A percentile compares a stretch with the other conserved stretches of the same genome.
Evolutionary conservation across 768 basidiomycete genomes (phyloP).

Genomic region (Mycena polygramma): DNA sequence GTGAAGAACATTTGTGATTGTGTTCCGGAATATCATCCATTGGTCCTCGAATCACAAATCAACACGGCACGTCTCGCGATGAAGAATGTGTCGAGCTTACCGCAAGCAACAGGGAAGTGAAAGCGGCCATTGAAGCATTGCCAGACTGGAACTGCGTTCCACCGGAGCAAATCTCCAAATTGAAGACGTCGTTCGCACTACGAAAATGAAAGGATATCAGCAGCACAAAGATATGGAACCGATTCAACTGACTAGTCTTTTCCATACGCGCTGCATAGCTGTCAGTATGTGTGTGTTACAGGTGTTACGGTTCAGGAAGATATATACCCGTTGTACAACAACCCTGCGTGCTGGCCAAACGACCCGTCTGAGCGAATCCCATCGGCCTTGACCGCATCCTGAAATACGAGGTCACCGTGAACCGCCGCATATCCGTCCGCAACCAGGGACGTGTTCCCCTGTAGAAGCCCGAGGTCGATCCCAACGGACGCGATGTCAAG

Average conservation of each 20-base stretch:
- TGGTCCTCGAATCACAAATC: constrained; percentile 43
- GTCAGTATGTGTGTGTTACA: background rate
- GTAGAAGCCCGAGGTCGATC: constrained; percentile 53
- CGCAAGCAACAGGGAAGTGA: constrained; percentile 56
- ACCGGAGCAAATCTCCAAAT: constrained; percentile 59
- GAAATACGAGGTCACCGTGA: constrained; percentile 56
- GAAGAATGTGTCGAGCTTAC: constrained; percentile 15
- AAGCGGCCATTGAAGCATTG: constrained; percentile 45
- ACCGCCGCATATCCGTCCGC: constrained; percentile 50
- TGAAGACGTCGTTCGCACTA: constrained; percentile 62
- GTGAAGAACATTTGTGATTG: constrained; percentile 56
- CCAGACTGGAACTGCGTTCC: constrained; percentile 60
- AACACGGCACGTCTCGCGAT: background rate
- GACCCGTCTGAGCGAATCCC: constrained; percentile 54
- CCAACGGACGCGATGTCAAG: constrained; percentile 63
- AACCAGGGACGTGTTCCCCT: constrained; percentile 46
- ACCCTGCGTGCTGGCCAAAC: constrained; percentile 54
- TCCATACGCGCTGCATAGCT: constrained; percentile 29
- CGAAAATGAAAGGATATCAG: background rate
- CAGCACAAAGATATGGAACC: background rate
- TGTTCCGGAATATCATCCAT: constrained; percentile 68
- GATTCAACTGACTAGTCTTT: constrained; percentile 33
- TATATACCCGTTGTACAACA: constrained; percentile 64
- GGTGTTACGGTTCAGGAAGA: constrained; percentile 39
- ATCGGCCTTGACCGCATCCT: constrained; percentile 54